These are phyloP conservation scores for Plantago lanceolata DNA, from an alignment of 305 asterid species.

Conservation along the genomic window DNA sequence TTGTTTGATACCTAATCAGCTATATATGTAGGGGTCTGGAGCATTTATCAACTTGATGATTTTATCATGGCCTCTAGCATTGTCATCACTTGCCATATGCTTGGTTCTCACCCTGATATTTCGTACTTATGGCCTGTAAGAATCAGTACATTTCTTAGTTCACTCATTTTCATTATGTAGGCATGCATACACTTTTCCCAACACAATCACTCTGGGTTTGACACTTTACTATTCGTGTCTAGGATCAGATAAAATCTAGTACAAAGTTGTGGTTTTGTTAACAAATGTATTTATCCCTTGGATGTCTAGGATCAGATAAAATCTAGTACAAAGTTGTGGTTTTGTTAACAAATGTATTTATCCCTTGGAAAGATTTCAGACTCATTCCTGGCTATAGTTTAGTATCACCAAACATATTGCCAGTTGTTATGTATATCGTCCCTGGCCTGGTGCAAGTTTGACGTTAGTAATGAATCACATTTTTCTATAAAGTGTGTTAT, in stretches of 20 bases:
- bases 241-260: not conserved
- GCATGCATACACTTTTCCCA: constrained; percentile 6
- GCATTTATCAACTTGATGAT: constrained; percentile 54
- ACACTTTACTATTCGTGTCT: not conserved
- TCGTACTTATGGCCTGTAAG: constrained; percentile 60
- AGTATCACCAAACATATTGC: constrained; percentile 7
- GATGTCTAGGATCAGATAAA: not conserved
- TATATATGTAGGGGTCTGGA: constrained; percentile 47
- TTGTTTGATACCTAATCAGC: constrained; percentile 13
- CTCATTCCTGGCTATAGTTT: constrained; percentile 11
- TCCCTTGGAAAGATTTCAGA: constrained; percentile 5
- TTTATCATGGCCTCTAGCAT: constrained; percentile 61
- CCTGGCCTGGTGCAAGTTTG: not conserved
- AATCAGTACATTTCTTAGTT: constrained; percentile 7
- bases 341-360: not conserved
- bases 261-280: not conserved
- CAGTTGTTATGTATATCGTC: not conserved
- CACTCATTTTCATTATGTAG: constrained; percentile 3
- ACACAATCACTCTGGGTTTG: constrained; percentile 3
- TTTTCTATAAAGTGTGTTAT: constrained; percentile 4
- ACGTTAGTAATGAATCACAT: constrained; percentile 1
- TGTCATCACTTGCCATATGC: constrained; percentile 53
- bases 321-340: not conserved
- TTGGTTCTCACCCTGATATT: constrained; percentile 42
- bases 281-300: not conserved